Conservation (phyloP, 352 stramenopile genomes). For the Globisporangium okanoganense region DNA sequence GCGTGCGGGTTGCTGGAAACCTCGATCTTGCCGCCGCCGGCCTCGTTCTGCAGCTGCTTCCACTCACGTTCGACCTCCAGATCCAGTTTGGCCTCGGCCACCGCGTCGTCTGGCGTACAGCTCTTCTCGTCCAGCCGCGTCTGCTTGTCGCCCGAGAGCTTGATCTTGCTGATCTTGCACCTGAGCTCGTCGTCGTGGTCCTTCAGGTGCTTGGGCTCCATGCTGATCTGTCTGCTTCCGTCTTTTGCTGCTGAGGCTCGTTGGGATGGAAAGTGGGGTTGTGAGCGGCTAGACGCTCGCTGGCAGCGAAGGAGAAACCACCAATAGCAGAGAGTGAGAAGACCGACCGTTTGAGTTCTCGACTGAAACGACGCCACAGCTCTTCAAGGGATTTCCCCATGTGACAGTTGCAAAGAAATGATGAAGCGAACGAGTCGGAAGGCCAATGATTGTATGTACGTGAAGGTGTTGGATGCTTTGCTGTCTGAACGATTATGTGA, state of each 20-base stretch:
- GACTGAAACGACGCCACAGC: not conserved
- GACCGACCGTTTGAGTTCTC: not conserved
- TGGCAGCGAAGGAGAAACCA: constrained; percentile 3
- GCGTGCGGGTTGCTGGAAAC: constrained; percentile 62
- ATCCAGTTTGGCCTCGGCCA: constrained; percentile 72
- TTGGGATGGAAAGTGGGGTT: not conserved
- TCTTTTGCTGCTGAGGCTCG: too few species aligned
- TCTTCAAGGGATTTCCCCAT: not conserved
- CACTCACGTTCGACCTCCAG: constrained; percentile 81
- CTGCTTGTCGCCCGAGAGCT: constrained; percentile 51
- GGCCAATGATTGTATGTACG: constrained; percentile 2
- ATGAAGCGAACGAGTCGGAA: constrained; percentile 9
- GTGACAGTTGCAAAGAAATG: not conserved
- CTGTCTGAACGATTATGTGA: not conserved
- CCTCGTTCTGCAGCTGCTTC: constrained; percentile 70
- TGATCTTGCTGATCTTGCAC: constrained; percentile 66
- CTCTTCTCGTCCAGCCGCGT: constrained; percentile 41
- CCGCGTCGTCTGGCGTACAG: constrained; percentile 28
- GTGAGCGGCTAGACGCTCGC: not conserved
- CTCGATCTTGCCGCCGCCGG: constrained; percentile 55
- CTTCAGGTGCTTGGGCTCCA: constrained; percentile 64
- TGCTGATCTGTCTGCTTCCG: constrained; percentile 13
- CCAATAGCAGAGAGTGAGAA: not conserved
- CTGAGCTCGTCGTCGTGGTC: constrained; percentile 54
- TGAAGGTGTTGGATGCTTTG: not conserved